Conservation (phyloP, 805 yeast species). For the Dipodascopsis tothii region DNA sequence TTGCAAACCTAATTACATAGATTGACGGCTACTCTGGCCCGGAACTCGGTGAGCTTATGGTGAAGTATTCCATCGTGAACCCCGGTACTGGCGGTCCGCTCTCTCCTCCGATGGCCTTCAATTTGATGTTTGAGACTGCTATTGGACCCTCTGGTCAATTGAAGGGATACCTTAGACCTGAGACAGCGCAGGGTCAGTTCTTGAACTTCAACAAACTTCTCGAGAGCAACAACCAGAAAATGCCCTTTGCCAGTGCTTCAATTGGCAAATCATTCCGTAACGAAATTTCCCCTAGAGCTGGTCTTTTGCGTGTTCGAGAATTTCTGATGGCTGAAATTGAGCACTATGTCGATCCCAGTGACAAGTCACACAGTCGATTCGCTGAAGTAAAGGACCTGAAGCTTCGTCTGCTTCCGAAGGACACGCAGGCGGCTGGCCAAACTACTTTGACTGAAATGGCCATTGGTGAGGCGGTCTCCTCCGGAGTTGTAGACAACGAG, state of each 20-base stretch:
- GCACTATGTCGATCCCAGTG: conserved; percentile 90
- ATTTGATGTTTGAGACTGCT: conserved; percentile 97
- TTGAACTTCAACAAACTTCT: conserved; percentile 87
- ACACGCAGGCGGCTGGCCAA: conserved; percentile 77
- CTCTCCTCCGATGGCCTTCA: conserved; percentile 89
- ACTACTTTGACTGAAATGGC: conserved; percentile 57
- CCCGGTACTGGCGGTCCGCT: conserved; percentile 83
- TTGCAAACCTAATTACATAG: no score
- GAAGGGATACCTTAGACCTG: conserved; percentile 95
- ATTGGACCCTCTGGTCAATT: conserved; percentile 97
- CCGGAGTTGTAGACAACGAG: conserved; percentile 89
- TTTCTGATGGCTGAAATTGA: conserved; percentile 99
- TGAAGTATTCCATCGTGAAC: conserved; percentile 73
- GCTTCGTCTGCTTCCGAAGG: conserved; percentile 76
- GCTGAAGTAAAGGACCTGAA: conserved; percentile 63
- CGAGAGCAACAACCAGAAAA: conserved; percentile 88
- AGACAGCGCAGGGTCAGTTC: conserved; percentile 99
- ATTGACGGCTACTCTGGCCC: conserved; percentile 94
- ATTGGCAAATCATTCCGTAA: conserved; percentile 98
- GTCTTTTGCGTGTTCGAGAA: conserved; percentile 95
- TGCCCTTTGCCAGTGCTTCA: conserved; percentile 99
- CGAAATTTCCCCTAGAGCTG: conserved; percentile 97
- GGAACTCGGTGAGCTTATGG: conserved; percentile 82
- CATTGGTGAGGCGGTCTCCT: conserved; percentile 82
- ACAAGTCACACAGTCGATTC: conserved; percentile 78